Percentiles rank a stretch among this genome's conserved stretches.
These are phyloP conservation scores for Talaromyces sp. DNA, from an alignment of 2,329 filamentous ascomycete species.

Conservation along the genomic window DNA sequence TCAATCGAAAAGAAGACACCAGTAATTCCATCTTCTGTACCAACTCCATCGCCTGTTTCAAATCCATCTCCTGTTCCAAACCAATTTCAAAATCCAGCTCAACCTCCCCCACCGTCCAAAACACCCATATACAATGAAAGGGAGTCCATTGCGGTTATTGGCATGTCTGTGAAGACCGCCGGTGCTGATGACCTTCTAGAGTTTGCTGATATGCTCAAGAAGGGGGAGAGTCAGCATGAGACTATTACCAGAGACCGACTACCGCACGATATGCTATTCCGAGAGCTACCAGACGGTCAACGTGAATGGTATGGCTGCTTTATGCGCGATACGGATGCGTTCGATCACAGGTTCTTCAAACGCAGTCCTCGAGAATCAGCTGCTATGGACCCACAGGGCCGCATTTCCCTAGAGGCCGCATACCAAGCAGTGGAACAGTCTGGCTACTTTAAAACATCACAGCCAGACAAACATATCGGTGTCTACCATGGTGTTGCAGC, in stretches of 20 bases:
- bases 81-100: not conserved
- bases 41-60: no score
- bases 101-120: no score
- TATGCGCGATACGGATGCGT: constrained; percentile 22
- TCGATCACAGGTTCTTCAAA: constrained; percentile 40
- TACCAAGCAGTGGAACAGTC: constrained; percentile 38
- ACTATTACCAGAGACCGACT: constrained; percentile 23
- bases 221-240: constrained; percentile 35
- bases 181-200: constrained; percentile 40
- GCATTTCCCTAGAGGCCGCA: constrained; percentile 30
- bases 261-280: not conserved
- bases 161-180: constrained; percentile 39
- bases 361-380: constrained; percentile 28
- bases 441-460: constrained; percentile 27
- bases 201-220: constrained; percentile 35
- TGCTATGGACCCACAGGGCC: constrained; percentile 35
- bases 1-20: no score
- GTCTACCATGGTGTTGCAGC: constrained; percentile 28
- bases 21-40: no score
- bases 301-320: constrained; percentile 22
- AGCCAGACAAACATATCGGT: constrained; percentile 21
- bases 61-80: no score
- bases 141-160: constrained; percentile 39
- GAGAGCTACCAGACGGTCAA: not conserved
- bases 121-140: not conserved